These are phyloP conservation scores for Sclerotiophoma versabilis DNA, from an alignment of 2,329 filamentous ascomycete species.

Conservation along the genomic window DNA sequence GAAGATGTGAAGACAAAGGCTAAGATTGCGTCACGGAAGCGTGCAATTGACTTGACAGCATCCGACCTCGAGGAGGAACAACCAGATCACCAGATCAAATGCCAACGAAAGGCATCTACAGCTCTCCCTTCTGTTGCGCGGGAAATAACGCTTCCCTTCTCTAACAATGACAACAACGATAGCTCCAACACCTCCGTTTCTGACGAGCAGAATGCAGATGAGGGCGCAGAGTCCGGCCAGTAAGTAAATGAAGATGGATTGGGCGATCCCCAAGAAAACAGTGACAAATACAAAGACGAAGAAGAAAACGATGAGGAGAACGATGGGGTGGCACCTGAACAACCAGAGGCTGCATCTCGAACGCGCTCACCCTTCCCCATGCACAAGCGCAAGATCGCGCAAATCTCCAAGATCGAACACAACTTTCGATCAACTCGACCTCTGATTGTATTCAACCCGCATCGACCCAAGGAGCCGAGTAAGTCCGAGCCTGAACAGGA, in stretches of 20 bases:
- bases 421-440: too few relatives aligned
- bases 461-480: not conserved
- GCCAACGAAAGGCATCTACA: not conserved
- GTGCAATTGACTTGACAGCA: not conserved
- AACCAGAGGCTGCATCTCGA: not conserved
- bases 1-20: not conserved
- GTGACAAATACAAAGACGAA: not conserved
- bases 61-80: not conserved
- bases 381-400: constrained; percentile 1
- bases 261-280: not conserved
- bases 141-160: not conserved
- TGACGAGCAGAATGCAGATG: not conserved
- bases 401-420: not conserved
- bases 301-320: not conserved
- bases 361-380: not conserved
- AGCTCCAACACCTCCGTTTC: not conserved
- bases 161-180: too few relatives aligned
- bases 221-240: not conserved
- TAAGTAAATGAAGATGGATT: not conserved
- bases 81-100: not conserved
- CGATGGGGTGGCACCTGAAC: too few relatives aligned
- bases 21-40: not conserved
- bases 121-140: too few relatives aligned
- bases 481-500: too few relatives aligned
- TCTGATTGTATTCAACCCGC: too few relatives aligned